phyloP scores from a whole-genome alignment of 768 basidiomycete species.

The Collybiopsis confluens region DNA sequence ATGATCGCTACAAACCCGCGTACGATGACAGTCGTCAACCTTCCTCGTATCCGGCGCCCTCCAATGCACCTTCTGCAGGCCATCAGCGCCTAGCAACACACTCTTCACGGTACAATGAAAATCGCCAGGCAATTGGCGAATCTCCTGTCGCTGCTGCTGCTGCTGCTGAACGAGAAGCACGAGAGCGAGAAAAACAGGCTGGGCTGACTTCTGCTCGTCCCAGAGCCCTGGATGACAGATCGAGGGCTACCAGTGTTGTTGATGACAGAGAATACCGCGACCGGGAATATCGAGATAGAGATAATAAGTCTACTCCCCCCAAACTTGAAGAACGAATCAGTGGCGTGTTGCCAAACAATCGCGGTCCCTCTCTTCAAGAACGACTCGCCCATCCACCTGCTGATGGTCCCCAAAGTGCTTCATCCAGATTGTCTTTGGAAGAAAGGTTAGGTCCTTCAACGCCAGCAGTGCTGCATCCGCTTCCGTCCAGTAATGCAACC shows the following conservation, averaged over 20 bases:
- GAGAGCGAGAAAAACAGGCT: not conserved
- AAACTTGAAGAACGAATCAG: conserved; percentile 3
- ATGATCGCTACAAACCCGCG: not conserved
- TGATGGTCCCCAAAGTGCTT: not conserved
- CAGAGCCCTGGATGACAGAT: not conserved
- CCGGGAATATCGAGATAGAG: not conserved
- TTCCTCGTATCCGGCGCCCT: not conserved
- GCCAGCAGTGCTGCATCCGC: not conserved
- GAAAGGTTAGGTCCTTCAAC: not conserved
- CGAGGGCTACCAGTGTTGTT: not conserved
- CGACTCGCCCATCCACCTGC: not conserved
- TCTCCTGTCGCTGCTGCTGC: conserved; percentile 6
- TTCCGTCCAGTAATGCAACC: not conserved
- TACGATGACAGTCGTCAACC: not conserved
- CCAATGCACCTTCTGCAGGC: not conserved
- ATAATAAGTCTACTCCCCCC: not conserved
- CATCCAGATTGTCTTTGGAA: not conserved
- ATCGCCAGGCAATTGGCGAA: conserved; percentile 3
- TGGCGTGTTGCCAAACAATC: not conserved
- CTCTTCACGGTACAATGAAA: not conserved
- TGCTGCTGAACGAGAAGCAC: not conserved
- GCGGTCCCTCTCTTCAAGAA: conserved; percentile 6
- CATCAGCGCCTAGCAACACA: no score
- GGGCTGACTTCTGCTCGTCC: not conserved
- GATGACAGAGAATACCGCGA: conserved; percentile 1